Percentiles rank a stretch among this genome's conserved stretches.
These are phyloP conservation scores for Lagenidium giganteum DNA, from an alignment of 352 stramenopile genomes.

Conservation along the genomic window DNA sequence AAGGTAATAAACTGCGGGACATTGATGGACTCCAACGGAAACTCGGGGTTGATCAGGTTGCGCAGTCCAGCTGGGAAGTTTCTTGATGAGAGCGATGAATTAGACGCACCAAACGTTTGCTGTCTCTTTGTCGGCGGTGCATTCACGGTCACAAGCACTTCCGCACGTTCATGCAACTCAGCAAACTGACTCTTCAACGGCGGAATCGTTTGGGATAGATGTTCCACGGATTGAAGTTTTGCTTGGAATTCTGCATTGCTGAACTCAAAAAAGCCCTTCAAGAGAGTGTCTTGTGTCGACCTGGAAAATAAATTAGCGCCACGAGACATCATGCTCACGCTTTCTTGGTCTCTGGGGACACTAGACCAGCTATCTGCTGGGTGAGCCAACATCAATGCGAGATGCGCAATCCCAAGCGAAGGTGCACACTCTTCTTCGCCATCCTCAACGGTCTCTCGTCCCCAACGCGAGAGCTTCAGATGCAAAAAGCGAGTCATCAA, in stretches of 20 bases:
- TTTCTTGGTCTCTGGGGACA: constrained; percentile 66
- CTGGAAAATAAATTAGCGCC: constrained; percentile 84
- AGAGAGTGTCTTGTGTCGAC: constrained; percentile 60
- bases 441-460: constrained; percentile 77
- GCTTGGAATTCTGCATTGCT: constrained; percentile 58
- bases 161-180: constrained; percentile 34
- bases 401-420: constrained; percentile 69
- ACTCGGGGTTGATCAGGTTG: constrained; percentile 58
- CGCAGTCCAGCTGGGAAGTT: background rate
- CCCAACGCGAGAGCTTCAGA: constrained; percentile 81
- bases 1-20: constrained; percentile 70
- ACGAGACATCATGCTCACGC: constrained; percentile 55
- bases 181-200: constrained; percentile 69
- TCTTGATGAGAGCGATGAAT: background rate
- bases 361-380: constrained; percentile 45
- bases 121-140: background rate
- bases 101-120: background rate
- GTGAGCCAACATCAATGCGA: constrained; percentile 66
- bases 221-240: constrained; percentile 45
- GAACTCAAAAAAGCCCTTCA: constrained; percentile 85
- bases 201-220: constrained; percentile 43
- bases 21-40: constrained; percentile 66
- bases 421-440: constrained; percentile 76
- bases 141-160: constrained; percentile 17
- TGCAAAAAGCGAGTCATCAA: constrained; percentile 73